Percentiles rank a stretch among this genome's conserved stretches.
phyloP scores from a whole-genome alignment of 2,329 filamentous ascomycete genomes.

The Rhynchosporium agropyri region DNA sequence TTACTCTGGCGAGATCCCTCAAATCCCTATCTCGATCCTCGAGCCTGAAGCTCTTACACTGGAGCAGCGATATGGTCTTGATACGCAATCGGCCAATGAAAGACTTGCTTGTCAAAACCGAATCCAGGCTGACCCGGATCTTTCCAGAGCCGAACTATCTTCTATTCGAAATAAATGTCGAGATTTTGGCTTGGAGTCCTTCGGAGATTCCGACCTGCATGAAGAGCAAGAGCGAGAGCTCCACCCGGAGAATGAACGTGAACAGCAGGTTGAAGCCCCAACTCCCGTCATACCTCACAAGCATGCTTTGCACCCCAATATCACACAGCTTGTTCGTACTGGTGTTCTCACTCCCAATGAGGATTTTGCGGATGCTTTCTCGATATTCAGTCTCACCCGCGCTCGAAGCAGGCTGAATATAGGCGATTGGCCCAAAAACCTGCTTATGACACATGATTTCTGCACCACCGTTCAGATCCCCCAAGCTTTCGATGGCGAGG shows the following conservation, averaged over 20 bases:
- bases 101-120: slow-evolving; percentile 6
- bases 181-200: slow-evolving; percentile 43
- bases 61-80: slow-evolving; percentile 51
- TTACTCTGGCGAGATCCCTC: slow-evolving; percentile 11
- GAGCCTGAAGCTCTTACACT: slow-evolving; percentile 59
- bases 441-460: slow-evolving; percentile 57
- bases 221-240: slow-evolving; percentile 74
- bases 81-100: slow-evolving; percentile 4
- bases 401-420: slow-evolving; percentile 44
- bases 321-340: slow-evolving; percentile 48
- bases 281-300: slow-evolving; percentile 43
- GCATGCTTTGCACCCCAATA: slow-evolving; percentile 49
- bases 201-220: slow-evolving; percentile 48
- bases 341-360: slow-evolving; percentile 30
- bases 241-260: slow-evolving; percentile 63
- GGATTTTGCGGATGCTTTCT: slow-evolving; percentile 32
- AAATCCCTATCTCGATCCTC: slow-evolving; percentile 44
- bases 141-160: slow-evolving; percentile 27
- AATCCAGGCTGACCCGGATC: slow-evolving; percentile 14
- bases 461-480: slow-evolving; percentile 46
- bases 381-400: slow-evolving; percentile 37
- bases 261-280: slow-evolving; percentile 58
- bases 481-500: background rate
- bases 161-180: slow-evolving; percentile 41
- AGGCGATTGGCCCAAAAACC: slow-evolving; percentile 43